phyloP scores from a whole-genome alignment of 257 asterid genomes.

The Coffea eugenioides region DNA sequence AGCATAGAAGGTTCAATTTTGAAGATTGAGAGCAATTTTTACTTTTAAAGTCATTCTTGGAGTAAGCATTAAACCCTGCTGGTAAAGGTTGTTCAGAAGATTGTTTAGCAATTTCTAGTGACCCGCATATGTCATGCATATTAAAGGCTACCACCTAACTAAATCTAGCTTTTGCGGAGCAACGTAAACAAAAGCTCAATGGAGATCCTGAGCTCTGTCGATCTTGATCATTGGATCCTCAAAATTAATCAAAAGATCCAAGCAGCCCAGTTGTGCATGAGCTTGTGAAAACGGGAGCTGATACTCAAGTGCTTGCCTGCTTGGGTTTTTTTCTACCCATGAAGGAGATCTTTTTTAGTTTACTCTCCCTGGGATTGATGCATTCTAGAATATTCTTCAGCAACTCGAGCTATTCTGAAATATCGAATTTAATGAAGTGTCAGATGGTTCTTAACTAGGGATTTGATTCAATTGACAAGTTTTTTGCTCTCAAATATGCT shows the following conservation, averaged over 20 bases:
- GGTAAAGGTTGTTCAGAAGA: background rate
- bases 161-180: background rate
- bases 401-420: background rate
- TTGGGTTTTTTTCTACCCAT: background rate
- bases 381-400: background rate
- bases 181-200: background rate
- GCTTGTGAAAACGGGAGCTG: background rate
- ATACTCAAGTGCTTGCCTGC: background rate
- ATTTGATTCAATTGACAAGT: slow-evolving; percentile 39
- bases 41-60: background rate
- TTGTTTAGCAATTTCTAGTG: background rate
- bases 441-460: slow-evolving; percentile 6
- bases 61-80: background rate
- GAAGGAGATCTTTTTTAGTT: background rate
- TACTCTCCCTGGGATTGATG: background rate
- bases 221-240: background rate
- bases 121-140: background rate
- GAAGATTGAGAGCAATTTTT: background rate
- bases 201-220: background rate
- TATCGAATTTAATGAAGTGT: background rate
- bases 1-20: background rate
- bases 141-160: background rate
- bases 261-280: background rate
- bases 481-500: slow-evolving; percentile 86
- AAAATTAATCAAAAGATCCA: background rate